Conservation (phyloP, 345 rosid species). For the Salix purpurea region DNA sequence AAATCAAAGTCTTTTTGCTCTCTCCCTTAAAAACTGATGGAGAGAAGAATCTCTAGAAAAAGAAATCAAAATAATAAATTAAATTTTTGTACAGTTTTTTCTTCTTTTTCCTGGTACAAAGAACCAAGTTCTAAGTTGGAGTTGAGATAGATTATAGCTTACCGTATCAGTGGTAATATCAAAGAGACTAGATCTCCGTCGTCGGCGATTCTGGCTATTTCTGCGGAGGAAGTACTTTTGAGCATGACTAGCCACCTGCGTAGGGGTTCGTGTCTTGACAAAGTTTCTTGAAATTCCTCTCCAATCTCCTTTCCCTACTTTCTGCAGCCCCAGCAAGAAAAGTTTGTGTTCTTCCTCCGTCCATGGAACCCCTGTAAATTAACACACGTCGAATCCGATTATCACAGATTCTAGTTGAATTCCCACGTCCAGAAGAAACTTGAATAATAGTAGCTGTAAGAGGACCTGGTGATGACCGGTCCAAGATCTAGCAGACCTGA, state of each 20-base stretch:
- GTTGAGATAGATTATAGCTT: background rate
- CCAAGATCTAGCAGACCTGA: background rate
- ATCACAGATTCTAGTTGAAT: background rate
- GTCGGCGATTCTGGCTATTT: conserved; percentile 53
- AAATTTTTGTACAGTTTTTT: too few relatives aligned
- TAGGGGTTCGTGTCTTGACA: conserved; percentile 74
- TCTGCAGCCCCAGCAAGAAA: conserved; percentile 59
- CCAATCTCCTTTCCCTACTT: conserved; percentile 81
- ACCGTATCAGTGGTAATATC: conserved; percentile 66
- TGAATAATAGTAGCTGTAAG: background rate
- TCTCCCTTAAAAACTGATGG: background rate
- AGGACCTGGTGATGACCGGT: background rate
- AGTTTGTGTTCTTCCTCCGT: conserved; percentile 71
- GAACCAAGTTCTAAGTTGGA: background rate
- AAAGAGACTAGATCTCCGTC: conserved; percentile 74
- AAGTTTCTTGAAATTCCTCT: conserved; percentile 74
- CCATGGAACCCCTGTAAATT: conserved; percentile 67
- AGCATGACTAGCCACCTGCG: conserved; percentile 84
- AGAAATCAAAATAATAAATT: too few relatives aligned
- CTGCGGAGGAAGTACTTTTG: conserved; percentile 77
- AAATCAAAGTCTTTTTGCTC: background rate
- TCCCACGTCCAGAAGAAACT: too few relatives aligned
- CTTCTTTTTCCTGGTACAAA: background rate
- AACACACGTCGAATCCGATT: background rate
- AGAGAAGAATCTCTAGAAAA: too few relatives aligned